Evolutionary conservation across 257 asterid species (phyloP).

Genomic region (Nicotiana tomentosiformis): DNA sequence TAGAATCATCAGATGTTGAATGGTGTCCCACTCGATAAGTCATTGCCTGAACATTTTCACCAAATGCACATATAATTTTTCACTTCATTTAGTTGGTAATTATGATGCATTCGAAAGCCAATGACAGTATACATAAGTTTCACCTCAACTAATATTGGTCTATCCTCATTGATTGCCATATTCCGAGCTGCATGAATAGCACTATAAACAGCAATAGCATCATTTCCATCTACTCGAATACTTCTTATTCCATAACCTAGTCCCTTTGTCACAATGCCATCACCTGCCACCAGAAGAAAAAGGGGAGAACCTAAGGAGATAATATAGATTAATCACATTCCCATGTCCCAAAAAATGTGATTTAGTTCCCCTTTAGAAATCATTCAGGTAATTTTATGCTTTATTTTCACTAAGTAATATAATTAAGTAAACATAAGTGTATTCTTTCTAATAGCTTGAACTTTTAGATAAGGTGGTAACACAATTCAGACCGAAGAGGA

Average conservation of each 20-base stretch:
- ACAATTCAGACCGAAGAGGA: too few species aligned
- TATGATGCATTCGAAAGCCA: not conserved
- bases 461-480: not conserved
- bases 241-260: slow-evolving; percentile 80
- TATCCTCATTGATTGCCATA: slow-evolving; percentile 59
- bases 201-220: slow-evolving; percentile 64
- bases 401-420: too few species aligned
- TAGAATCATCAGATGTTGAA: slow-evolving; percentile 94
- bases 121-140: not conserved
- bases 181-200: slow-evolving; percentile 66
- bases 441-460: too few species aligned
- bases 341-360: not conserved
- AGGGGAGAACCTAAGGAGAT: not conserved
- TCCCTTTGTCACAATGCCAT: slow-evolving; percentile 78
- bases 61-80: not conserved
- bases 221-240: slow-evolving; percentile 81
- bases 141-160: slow-evolving; percentile 83
- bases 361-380: not conserved
- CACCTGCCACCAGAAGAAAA: slow-evolving; percentile 40
- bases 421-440: too few species aligned
- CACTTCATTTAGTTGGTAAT: not conserved
- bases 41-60: slow-evolving; percentile 41
- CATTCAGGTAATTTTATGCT: too few species aligned
- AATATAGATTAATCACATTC: not conserved
- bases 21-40: slow-evolving; percentile 90